Conservation (phyloP, 2,329 filamentous ascomycete genomes). For the Apiospora sp. region DNA sequence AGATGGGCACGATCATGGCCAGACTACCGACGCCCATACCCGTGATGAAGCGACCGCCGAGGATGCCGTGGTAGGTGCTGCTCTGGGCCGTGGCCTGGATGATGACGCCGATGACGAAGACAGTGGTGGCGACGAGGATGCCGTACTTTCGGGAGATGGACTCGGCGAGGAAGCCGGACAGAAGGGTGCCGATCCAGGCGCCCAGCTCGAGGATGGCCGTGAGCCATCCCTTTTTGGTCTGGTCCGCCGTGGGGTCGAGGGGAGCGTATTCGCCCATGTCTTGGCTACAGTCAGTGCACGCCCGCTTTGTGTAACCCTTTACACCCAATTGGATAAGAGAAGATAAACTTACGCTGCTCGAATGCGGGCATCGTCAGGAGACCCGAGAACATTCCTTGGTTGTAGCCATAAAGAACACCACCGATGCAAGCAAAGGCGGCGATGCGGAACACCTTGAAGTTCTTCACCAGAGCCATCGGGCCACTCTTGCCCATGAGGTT, state of each 20-base stretch:
- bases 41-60: slow-evolving; percentile 77
- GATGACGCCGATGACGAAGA: slow-evolving; percentile 76
- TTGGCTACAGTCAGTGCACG: slow-evolving; percentile 35
- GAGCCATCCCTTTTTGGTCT: slow-evolving; percentile 66
- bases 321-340: not conserved
- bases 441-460: slow-evolving; percentile 67
- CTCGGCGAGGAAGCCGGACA: slow-evolving; percentile 77
- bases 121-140: slow-evolving; percentile 68
- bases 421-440: slow-evolving; percentile 70
- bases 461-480: slow-evolving; percentile 60
- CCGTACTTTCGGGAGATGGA: slow-evolving; percentile 72
- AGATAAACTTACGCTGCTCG: slow-evolving; percentile 51
- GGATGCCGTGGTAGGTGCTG: slow-evolving; percentile 65
- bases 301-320: not conserved
- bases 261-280: slow-evolving; percentile 65
- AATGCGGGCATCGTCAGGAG: slow-evolving; percentile 67
- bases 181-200: slow-evolving; percentile 77
- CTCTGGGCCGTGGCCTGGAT: slow-evolving; percentile 69
- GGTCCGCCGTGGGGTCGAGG: slow-evolving; percentile 51
- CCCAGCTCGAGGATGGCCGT: slow-evolving; percentile 77
- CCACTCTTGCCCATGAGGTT: slow-evolving; percentile 52
- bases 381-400: slow-evolving; percentile 80
- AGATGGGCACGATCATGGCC: slow-evolving; percentile 70
- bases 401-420: slow-evolving; percentile 73
- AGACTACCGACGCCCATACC: slow-evolving; percentile 75